Base-by-base conservation (phyloP, 108 stramenopile genomes). In the Pelagomonas calceolata region DNA sequence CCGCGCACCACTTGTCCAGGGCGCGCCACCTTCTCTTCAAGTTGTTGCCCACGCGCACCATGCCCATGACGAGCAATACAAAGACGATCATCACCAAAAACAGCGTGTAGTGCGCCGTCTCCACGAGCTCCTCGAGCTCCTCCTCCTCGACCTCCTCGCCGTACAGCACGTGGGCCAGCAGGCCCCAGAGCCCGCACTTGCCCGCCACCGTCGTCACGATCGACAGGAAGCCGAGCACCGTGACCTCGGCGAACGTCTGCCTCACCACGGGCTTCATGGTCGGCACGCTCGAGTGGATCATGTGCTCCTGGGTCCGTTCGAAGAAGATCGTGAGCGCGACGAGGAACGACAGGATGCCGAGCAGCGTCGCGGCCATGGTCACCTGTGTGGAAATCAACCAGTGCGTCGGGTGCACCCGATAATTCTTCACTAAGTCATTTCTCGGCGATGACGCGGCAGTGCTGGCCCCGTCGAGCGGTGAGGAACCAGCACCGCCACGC, bases 61-160 rank as follows among this genome's bases (percentile, higher is more conserved):
- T 34, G n/a, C 68, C 67, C 15, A 86, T 43, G 17, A 86, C 85
- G 30, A 72, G 74, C n/a, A 76, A 35, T 0, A 83, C 79, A 73
- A 86, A 86, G 77, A 79, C 74, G 26, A 84, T 75, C 85, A 86
- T 83, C 37, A 86, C 70, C 66, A 79, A 68, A 43, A 83, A 86
- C 9, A 86, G 64, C 35, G 67, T 66, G 73, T 75, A 86, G 65
- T 86, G 85, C 17, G 83, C 81, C 7, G 68, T 77, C 71, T 86
- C 82, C 44, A 86, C 79, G 3, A 79, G 72, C 67, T 86, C 82
- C 4, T 75, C 35, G 64, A 85, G 60, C 64, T 81, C 76, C 37
- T 68, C 32, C 7, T 9, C n/a, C 67, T 82, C 79, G 32, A 78
- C 78, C 12, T 76, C 73, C 17, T 80, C 66, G 15, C 82, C 85